Evolutionary conservation across 345 rosid genomes (phyloP).

Genomic region (Pugionium cornutum): DNA sequence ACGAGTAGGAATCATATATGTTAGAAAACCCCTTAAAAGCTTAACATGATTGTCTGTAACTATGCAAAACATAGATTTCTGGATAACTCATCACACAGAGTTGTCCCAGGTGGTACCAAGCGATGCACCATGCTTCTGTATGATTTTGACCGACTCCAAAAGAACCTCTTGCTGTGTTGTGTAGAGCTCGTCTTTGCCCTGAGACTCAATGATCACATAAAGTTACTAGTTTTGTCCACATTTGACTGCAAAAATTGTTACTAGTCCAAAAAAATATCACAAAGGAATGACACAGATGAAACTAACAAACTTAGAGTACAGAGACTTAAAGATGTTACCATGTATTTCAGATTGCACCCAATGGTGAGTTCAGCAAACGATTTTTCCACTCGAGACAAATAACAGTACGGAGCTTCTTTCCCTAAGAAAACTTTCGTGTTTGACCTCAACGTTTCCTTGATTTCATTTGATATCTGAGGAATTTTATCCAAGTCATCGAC

Average conservation of each 20-base stretch:
- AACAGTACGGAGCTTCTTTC: constrained; percentile 85
- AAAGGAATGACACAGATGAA: too few relatives aligned
- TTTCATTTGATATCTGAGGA: constrained; percentile 65
- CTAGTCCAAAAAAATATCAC: too few relatives aligned
- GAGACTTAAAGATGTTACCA: constrained; percentile 50
- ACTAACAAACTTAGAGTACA: too few relatives aligned
- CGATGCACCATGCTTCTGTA: constrained; percentile 68
- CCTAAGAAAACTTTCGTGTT: constrained; percentile 75
- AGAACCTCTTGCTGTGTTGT: constrained; percentile 70
- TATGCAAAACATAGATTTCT: constrained; percentile 2
- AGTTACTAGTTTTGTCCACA: background rate
- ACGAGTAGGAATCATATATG: too few relatives aligned
- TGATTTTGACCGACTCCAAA: constrained; percentile 61
- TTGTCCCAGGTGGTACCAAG: constrained; percentile 55
- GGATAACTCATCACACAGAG: constrained; percentile 14
- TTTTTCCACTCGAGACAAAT: constrained; percentile 67
- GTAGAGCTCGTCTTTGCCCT: constrained; percentile 76
- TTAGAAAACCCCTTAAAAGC: too few relatives aligned
- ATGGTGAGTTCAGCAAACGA: constrained; percentile 70
- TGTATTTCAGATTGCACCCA: constrained; percentile 79
- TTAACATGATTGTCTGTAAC: background rate
- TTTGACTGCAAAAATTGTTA: background rate
- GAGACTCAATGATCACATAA: background rate
- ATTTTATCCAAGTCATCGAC: constrained; percentile 71
- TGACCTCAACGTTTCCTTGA: constrained; percentile 61